Evolutionary conservation across 1,139 yeast genomes (phyloP).

Genomic region (Kodamaea anthophila): DNA sequence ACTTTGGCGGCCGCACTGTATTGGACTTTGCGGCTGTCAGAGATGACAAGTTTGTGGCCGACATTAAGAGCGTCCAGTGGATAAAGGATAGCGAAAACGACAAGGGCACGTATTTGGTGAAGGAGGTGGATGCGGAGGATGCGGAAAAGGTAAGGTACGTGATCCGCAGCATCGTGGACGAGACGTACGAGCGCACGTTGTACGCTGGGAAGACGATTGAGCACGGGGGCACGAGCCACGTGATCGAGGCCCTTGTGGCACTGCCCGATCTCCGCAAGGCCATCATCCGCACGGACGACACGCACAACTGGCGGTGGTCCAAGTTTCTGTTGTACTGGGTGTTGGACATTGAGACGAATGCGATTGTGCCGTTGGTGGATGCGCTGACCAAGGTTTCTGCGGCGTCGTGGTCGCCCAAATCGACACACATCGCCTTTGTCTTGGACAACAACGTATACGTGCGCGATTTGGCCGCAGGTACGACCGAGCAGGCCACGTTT

Average conservation of each 20-base stretch:
- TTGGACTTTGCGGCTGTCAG: conserved; percentile 32
- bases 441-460: conserved; percentile 33
- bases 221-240: conserved; percentile 33
- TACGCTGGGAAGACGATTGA: conserved; percentile 45
- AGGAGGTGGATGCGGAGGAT: conserved; percentile 16
- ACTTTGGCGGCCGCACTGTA: conserved; percentile 21
- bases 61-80: conserved; percentile 58
- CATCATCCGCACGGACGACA: conserved; percentile 46
- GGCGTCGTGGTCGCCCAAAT: conserved; percentile 27
- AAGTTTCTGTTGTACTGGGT: conserved; percentile 37
- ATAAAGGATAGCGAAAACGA: conserved; percentile 43
- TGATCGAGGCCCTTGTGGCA: conserved; percentile 49
- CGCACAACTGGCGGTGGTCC: conserved; percentile 44
- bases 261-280: conserved; percentile 60
- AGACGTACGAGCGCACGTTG: conserved; percentile 36
- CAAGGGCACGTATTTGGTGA: conserved; percentile 47
- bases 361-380: conserved; percentile 14
- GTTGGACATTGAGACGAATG: conserved; percentile 15
- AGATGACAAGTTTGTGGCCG: conserved; percentile 47
- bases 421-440: conserved; percentile 30
- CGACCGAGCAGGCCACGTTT: conserved; percentile 32
- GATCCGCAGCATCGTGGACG: conserved; percentile 47
- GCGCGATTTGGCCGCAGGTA: conserved; percentile 14
- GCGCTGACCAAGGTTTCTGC: conserved; percentile 15
- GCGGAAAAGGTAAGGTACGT: conserved; percentile 26